Evolutionary conservation across 345 rosid species (phyloP).

Genomic region (Melaleuca alternifolia): DNA sequence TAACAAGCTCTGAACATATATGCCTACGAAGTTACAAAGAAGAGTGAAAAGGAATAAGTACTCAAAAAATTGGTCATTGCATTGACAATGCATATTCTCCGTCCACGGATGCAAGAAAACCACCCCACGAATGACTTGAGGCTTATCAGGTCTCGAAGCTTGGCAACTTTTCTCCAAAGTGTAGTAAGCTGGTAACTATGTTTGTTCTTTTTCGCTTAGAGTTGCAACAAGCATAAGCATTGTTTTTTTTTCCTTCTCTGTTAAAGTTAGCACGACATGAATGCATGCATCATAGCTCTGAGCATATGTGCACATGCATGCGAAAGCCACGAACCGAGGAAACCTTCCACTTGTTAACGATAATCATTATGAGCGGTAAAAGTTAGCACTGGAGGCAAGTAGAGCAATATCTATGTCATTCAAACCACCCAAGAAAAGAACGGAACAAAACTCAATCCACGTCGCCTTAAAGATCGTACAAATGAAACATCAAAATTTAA

Average conservation of each 20-base stretch:
- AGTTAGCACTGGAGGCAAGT: not conserved
- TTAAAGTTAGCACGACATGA: no score
- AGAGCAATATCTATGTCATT: no score
- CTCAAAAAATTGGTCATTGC: not conserved
- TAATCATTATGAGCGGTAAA: not conserved
- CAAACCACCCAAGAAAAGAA: no score
- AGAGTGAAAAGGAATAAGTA: not conserved
- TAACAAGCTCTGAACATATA: not conserved
- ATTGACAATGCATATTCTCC: not conserved
- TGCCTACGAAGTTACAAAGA: accelerated
- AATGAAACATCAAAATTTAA: no score
- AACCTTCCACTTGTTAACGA: not conserved
- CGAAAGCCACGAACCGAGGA: not conserved
- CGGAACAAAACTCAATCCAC: no score
- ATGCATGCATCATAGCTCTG: no score
- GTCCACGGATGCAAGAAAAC: no score
- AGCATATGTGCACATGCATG: not conserved
- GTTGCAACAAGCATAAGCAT: not conserved
- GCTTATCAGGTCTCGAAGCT: not conserved
- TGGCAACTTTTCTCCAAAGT: not conserved
- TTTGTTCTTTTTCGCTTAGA: not conserved
- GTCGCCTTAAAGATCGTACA: no score
- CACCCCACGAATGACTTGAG: not conserved
- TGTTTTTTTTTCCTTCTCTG: no score
- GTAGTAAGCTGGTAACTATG: no score